These are phyloP conservation scores for Taiozyma sp. DNA, from an alignment of 1,139 yeast species.

Conservation along the genomic window DNA sequence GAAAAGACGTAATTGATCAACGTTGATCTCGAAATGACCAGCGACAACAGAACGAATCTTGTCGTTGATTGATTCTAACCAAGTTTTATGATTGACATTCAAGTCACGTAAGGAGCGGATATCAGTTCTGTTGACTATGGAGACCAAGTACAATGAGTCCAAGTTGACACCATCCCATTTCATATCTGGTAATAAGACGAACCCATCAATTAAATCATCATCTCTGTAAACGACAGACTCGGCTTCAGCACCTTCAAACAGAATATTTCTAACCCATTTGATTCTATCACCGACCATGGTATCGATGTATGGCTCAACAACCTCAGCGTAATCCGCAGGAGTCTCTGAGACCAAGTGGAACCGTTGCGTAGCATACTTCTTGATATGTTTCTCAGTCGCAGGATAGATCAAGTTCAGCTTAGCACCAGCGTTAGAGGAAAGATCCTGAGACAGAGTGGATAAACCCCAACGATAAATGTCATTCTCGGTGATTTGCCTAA, in stretches of 20 bases:
- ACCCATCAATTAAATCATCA: conserved; percentile 50
- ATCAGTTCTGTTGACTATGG: conserved; percentile 69
- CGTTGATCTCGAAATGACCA: conserved; percentile 35
- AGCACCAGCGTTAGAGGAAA: conserved; percentile 50
- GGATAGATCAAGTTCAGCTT: conserved; percentile 83
- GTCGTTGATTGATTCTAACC: conserved; percentile 42
- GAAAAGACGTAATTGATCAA: conserved; percentile 62
- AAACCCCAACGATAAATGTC: conserved; percentile 86
- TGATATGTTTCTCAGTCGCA: conserved; percentile 82
- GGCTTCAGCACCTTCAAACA: conserved; percentile 78
- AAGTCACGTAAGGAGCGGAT: conserved; percentile 79
- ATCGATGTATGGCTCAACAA: conserved; percentile 72
- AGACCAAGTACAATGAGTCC: conserved; percentile 71
- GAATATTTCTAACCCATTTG: conserved; percentile 87
- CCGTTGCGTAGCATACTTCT: conserved; percentile 59
- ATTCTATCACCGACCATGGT: conserved; percentile 74
- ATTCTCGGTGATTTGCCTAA: conserved; percentile 54
- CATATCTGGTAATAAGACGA: conserved; percentile 72
- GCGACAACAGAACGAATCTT: conserved; percentile 46
- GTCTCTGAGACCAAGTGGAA: conserved; percentile 70
- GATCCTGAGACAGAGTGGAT: conserved; percentile 43
- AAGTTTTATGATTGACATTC: conserved; percentile 50
- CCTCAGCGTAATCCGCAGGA: conserved; percentile 59
- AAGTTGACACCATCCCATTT: conserved; percentile 85
- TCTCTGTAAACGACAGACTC: conserved; percentile 70